phyloP scores from a whole-genome alignment of 192 early-diverging fungal species.

The Chytriomyces sp. region DNA sequence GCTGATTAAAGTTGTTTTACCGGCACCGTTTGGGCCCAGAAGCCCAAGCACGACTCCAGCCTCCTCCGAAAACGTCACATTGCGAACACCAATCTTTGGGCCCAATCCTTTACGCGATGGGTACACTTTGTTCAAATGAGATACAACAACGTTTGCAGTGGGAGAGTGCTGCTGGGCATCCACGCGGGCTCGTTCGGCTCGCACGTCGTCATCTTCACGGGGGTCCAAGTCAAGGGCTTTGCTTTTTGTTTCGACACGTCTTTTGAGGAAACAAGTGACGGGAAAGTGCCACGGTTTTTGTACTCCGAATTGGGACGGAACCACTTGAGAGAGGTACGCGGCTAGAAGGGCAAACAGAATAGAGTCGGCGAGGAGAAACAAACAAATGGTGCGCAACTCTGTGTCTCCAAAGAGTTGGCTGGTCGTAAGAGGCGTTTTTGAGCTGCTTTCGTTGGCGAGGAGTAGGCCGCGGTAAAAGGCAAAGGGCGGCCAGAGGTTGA shows the following conservation, averaged over 20 bases:
- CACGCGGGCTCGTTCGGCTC: constrained; percentile 59
- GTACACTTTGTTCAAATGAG: constrained; percentile 70
- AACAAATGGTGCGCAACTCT: not conserved
- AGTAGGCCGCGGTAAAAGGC: constrained; percentile 67
- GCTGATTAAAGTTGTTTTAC: constrained; percentile 76
- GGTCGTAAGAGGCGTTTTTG: not conserved
- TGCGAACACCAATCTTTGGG: constrained; percentile 67
- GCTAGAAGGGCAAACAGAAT: constrained; percentile 54
- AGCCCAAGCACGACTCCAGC: constrained; percentile 65
- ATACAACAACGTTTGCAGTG: constrained; percentile 58
- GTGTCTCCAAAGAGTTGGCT: not conserved
- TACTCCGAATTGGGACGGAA: constrained; percentile 71
- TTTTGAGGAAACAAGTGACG: constrained; percentile 42
- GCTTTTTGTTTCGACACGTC: constrained; percentile 60
- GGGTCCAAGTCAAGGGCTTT: constrained; percentile 46
- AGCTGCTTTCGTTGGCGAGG: constrained; percentile 45
- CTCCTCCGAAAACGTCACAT: constrained; percentile 71
- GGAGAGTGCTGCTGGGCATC: constrained; percentile 42
- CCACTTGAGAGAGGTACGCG: constrained; percentile 51
- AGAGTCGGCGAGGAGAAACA: constrained; percentile 30
- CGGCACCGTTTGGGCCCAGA: constrained; percentile 52
- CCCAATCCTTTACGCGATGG: constrained; percentile 36
- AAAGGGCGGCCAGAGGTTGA: constrained; percentile 75
- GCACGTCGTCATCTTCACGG: constrained; percentile 67
- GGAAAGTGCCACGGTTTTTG: constrained; percentile 68